phyloP scores from a whole-genome alignment of 768 basidiomycete species.

The Russula foetens region DNA sequence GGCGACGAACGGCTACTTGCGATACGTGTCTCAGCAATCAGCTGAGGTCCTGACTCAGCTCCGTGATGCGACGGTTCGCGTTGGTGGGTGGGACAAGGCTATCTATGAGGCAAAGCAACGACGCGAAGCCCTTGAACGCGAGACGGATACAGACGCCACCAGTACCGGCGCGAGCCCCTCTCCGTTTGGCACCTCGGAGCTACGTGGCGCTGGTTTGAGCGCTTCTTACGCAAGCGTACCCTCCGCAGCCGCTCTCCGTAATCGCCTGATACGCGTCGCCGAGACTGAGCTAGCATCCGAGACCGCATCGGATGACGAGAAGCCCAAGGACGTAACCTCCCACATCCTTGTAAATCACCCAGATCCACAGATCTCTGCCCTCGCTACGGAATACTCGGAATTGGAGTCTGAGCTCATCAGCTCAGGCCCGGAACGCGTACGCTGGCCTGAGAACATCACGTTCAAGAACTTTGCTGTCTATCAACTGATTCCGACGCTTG shows the following conservation, averaged over 20 bases:
- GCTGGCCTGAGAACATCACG: constrained; percentile 82
- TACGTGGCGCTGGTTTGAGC: constrained; percentile 36
- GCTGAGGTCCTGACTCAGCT: constrained; percentile 37
- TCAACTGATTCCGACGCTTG: constrained; percentile 82
- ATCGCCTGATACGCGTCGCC: constrained; percentile 35
- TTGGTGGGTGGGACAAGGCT: constrained; percentile 65
- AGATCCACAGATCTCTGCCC: constrained; percentile 48
- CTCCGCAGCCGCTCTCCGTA: constrained; percentile 46
- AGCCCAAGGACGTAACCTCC: constrained; percentile 23
- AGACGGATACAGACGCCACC: constrained; percentile 21
- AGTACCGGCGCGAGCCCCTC: constrained; percentile 10
- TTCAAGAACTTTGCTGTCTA: constrained; percentile 78
- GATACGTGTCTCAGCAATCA: constrained; percentile 42
- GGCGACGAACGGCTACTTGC: constrained; percentile 78
- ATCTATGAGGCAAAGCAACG: constrained; percentile 39
- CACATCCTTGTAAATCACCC: constrained; percentile 61
- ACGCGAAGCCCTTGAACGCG: constrained; percentile 35
- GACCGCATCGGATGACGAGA: constrained; percentile 2
- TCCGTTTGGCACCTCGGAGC: constrained; percentile 34
- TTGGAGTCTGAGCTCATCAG: constrained; percentile 70
- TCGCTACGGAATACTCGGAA: constrained; percentile 72
- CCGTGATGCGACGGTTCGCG: constrained; percentile 36
- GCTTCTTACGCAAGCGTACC: constrained; percentile 46
- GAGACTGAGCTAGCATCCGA: not conserved
- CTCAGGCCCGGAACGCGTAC: constrained; percentile 54